Base-by-base conservation (phyloP, 2,329 filamentous ascomycete species). In the Clonostachys solani region DNA sequence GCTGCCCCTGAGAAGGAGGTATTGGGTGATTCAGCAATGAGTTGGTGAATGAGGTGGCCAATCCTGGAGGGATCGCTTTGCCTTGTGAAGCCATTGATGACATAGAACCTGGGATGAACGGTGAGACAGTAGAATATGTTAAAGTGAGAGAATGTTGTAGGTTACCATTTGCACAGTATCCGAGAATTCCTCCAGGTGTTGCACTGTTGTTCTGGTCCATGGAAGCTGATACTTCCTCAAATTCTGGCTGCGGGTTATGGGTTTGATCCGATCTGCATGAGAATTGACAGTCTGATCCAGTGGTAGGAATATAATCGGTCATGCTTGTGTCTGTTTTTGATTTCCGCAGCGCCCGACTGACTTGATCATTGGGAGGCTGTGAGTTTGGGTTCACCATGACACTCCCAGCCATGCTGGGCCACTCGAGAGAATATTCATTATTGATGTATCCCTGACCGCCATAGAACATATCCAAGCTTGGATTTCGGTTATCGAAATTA, bases 11-110 rank as follows among this genome's bases (percentile, higher is more conserved):
- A 4, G 70, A 55, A 0, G 70, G 65, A 33, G 66, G 58, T 18
- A 29, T 29, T 12, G 73, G 69, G 45, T 78, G 74, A 43, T 74
- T 75, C 29, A 78, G 61, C 37, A 79, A 57, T 1, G 74, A 76
- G 47, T 71, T 66, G 0, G 72, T 72, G 45, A 78, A 59, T n/a
- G 69, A 66, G 6, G 64, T 63, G 6, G 70, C 66, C 5, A 75
- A 56, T 34, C 71, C 68, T 3, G 62, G 47, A 3, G 61, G 52
- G 5, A 63, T 47, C 6, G 44, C 44, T 17, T 49, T 37, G 17
- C 48, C 47, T 33, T 58, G 44, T 9, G 51, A 43, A 19, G 56
- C 51, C 15, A 54, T 42, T 12, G 56, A 55, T 38, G 57, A 56
- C 10, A 52, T 47, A 23, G 48, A 33, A 13, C 44, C 56, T 59